Conservation (phyloP, 345 rosid species). For the Ceriops zippeliana region DNA sequence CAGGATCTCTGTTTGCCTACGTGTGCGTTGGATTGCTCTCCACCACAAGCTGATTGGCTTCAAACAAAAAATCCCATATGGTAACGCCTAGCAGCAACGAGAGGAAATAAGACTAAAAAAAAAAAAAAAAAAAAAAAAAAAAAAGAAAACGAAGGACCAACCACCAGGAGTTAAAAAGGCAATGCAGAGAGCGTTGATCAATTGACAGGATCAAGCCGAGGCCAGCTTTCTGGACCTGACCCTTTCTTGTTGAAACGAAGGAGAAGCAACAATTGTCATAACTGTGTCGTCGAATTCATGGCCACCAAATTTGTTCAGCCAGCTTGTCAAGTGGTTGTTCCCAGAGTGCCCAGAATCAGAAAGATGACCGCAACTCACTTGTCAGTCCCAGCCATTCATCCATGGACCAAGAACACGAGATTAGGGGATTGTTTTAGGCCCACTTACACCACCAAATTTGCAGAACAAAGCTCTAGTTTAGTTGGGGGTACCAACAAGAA, state of each 20-base stretch:
- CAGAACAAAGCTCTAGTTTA: conserved; percentile 39
- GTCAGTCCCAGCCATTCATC: conserved; percentile 14
- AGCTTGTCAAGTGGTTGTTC: conserved; percentile 19
- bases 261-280: neutral
- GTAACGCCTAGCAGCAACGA: no score
- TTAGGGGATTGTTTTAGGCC: conserved; percentile 25
- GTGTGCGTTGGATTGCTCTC: no score
- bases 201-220: neutral
- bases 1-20: no score
- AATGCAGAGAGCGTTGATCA: neutral
- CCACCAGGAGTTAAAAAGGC: no score
- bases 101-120: no score
- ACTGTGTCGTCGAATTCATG: conserved; percentile 19
- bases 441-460: conserved; percentile 29
- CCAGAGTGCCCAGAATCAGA: conserved; percentile 12
- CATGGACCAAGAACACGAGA: conserved; percentile 20
- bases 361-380: conserved; percentile 18
- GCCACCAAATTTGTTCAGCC: conserved; percentile 37
- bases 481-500: conserved; percentile 13
- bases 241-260: neutral
- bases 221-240: conserved; percentile 1
- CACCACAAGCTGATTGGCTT: no score
- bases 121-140: no score
- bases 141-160: no score
- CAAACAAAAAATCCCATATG: no score